phyloP scores from a whole-genome alignment of 306 rosid genomes.

The Begonia peltatifolia region DNA sequence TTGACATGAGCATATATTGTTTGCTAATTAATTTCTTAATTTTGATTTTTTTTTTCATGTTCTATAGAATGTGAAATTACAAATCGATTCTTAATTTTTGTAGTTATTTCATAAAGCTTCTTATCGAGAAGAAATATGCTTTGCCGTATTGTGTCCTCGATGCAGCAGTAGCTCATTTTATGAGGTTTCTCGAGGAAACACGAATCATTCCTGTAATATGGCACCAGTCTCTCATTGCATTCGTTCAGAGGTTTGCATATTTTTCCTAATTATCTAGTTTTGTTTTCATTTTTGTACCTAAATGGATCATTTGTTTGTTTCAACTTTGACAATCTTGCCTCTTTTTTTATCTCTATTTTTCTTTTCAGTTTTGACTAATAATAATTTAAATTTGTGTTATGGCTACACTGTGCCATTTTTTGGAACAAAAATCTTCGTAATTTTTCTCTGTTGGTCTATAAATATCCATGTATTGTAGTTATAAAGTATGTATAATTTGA shows the following conservation, averaged over 20 bases:
- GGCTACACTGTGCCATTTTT: too few relatives aligned
- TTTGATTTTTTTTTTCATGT: neutral
- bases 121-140: conserved; percentile 87
- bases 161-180: conserved; percentile 63
- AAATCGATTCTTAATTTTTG: conserved; percentile 10
- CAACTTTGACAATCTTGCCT: too few relatives aligned
- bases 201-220: conserved; percentile 92
- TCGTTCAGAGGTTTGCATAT: conserved; percentile 63
- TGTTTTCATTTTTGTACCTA: neutral
- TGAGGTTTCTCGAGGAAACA: conserved; percentile 54
- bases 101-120: conserved; percentile 91
- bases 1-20: neutral
- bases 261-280: neutral
- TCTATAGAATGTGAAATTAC: too few relatives aligned
- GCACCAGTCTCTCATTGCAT: conserved; percentile 94
- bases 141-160: conserved; percentile 81
- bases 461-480: neutral
- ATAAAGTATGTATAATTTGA: too few relatives aligned
- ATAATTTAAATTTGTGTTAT: too few relatives aligned
- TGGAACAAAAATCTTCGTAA: too few relatives aligned
- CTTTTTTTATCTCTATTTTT: too few relatives aligned
- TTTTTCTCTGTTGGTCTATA: neutral
- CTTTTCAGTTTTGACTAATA: too few relatives aligned
- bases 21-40: neutral
- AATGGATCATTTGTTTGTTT: neutral